Conservation (phyloP, 257 asterid species). For the Petrea volubilis region DNA sequence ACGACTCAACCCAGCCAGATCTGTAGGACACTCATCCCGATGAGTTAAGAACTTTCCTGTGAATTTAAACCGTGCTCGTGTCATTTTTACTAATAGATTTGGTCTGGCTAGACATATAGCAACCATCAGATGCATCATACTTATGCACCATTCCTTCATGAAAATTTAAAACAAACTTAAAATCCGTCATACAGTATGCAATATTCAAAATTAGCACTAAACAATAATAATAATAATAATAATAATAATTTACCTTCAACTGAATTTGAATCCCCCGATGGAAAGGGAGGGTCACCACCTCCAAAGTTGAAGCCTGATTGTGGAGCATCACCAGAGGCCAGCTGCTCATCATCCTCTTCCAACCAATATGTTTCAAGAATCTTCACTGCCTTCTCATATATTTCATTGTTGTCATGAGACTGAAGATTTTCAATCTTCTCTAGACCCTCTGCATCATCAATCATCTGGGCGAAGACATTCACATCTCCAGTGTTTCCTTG, state of each 20-base stretch:
- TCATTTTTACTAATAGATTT: background rate
- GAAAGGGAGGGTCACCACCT: constrained; percentile 53
- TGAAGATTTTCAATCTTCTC: constrained; percentile 56
- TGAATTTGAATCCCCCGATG: constrained; percentile 78
- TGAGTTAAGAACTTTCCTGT: constrained; percentile 32
- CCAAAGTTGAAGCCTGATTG: constrained; percentile 65
- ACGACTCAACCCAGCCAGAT: constrained; percentile 21
- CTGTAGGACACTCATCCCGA: constrained; percentile 8
- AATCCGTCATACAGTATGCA: background rate
- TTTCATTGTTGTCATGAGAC: constrained; percentile 48
- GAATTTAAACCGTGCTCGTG: constrained; percentile 12
- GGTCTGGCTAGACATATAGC: background rate
- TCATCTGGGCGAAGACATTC: constrained; percentile 50
- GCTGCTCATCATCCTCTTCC: constrained; percentile 47
- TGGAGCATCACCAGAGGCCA: constrained; percentile 43
- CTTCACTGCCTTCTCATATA: constrained; percentile 49
- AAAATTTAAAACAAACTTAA: constrained; percentile 2
- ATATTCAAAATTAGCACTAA: no score
- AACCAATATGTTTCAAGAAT: constrained; percentile 55
- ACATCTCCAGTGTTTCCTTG: constrained; percentile 42
- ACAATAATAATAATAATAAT: background rate
- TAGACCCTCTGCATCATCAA: constrained; percentile 48
- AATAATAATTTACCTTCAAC: constrained; percentile 42
- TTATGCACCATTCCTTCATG: background rate
- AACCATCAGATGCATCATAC: background rate